Evolutionary conservation across 371 early-diverging fungal species (phyloP).

Genomic region (Actinomortierella ambigua): DNA sequence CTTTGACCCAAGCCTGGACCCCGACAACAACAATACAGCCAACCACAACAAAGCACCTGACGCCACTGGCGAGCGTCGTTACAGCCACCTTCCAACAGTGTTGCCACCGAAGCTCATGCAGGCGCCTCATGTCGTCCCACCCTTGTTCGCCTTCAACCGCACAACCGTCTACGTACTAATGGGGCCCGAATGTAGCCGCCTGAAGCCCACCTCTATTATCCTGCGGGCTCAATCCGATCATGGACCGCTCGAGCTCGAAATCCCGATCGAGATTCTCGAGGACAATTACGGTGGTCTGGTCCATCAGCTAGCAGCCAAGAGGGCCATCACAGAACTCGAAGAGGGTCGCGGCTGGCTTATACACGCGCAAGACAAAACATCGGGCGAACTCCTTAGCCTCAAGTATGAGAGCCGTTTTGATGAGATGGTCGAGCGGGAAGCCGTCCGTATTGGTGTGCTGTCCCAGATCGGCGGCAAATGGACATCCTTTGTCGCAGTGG

Average conservation of each 20-base stretch:
- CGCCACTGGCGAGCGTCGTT: slow-evolving; percentile 7
- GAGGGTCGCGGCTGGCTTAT: slow-evolving; percentile 28
- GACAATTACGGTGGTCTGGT: slow-evolving; percentile 22
- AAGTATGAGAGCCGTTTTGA: slow-evolving; percentile 6
- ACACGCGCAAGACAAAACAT: background rate
- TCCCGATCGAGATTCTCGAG: slow-evolving; percentile 47
- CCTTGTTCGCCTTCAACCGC: slow-evolving; percentile 48
- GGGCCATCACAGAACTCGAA: slow-evolving; percentile 51
- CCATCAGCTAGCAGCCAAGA: slow-evolving; percentile 54
- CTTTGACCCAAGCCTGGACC: slow-evolving; percentile 14
- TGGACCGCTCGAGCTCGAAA: slow-evolving; percentile 50
- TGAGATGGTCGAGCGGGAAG: slow-evolving; percentile 13
- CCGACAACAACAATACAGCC: slow-evolving; percentile 6
- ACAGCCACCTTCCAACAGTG: slow-evolving; percentile 10
- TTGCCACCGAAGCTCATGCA: slow-evolving; percentile 28
- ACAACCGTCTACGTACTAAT: slow-evolving; percentile 49
- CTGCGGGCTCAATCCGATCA: slow-evolving; percentile 45
- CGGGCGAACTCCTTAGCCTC: background rate
- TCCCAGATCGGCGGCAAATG: slow-evolving; percentile 13
- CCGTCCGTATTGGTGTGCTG: slow-evolving; percentile 12
- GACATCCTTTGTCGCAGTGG: slow-evolving; percentile 15
- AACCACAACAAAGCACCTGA: too few species aligned
- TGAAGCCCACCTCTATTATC: slow-evolving; percentile 29
- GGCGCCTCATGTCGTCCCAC: slow-evolving; percentile 48
- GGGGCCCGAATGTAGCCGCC: slow-evolving; percentile 20